Conservation (phyloP, 1,139 yeast species). For the Blastobotrys raffinosifermentans region DNA sequence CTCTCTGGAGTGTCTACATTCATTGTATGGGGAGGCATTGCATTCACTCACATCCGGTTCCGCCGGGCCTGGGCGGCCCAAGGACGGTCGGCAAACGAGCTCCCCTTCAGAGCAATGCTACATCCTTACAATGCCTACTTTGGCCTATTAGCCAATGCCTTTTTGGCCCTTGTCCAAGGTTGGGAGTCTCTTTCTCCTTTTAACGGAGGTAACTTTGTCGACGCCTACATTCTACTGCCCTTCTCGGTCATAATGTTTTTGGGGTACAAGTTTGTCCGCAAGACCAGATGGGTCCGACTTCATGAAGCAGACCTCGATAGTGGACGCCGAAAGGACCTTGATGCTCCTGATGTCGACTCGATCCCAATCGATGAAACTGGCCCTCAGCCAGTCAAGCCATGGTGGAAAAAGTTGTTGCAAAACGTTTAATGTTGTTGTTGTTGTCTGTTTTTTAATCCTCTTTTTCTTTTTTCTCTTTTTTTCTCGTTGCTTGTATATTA, state of each 20-base stretch:
- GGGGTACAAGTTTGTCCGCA: conserved; percentile 37
- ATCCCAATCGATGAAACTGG: background rate
- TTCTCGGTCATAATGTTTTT: conserved; percentile 43
- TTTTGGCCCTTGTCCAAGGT: conserved; percentile 60
- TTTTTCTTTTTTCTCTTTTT: conserved; percentile 2
- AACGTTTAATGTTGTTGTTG: background rate
- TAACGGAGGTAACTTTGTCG: conserved; percentile 53
- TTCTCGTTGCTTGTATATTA: background rate
- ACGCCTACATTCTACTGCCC: conserved; percentile 59
- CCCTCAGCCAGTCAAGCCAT: background rate
- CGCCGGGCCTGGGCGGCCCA: conserved; percentile 46
- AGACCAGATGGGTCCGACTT: conserved; percentile 41
- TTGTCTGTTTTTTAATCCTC: conserved; percentile 3
- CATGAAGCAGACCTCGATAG: conserved; percentile 42
- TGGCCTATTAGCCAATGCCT: conserved; percentile 46
- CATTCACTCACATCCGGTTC: conserved; percentile 47
- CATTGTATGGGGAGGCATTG: conserved; percentile 47
- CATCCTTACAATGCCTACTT: conserved; percentile 50
- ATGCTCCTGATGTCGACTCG: conserved; percentile 8
- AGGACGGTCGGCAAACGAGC: conserved; percentile 42
- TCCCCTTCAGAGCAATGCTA: conserved; percentile 49
- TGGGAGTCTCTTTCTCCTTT: conserved; percentile 64
- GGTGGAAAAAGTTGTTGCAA: background rate
- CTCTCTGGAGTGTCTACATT: conserved; percentile 59
- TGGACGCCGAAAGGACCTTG: conserved; percentile 33